phyloP scores from a whole-genome alignment of 2,329 filamentous ascomycete genomes.

The Trichophyton verrucosum region DNA sequence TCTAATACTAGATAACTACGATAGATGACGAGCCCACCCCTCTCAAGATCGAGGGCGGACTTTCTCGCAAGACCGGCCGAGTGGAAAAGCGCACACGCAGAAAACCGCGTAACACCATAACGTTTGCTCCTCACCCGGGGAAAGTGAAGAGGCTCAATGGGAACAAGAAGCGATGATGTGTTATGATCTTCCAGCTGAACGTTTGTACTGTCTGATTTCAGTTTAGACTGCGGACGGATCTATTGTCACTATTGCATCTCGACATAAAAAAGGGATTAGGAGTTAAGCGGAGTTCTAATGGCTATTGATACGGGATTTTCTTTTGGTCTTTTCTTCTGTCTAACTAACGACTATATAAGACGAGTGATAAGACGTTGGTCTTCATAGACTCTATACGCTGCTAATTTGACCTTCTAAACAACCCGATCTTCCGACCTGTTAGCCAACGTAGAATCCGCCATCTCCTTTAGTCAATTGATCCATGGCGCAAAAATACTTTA shows the following conservation, averaged over 20 bases:
- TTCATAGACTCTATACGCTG: background rate
- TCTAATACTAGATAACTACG: background rate
- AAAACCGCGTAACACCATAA: slow-evolving; percentile 28
- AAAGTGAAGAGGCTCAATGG: slow-evolving; percentile 23
- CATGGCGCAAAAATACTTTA: background rate
- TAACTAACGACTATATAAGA: background rate
- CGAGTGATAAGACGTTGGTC: background rate
- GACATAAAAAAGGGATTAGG: background rate
- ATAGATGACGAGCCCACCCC: background rate
- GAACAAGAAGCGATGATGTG: slow-evolving; percentile 19
- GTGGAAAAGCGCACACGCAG: slow-evolving; percentile 30
- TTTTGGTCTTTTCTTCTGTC: background rate
- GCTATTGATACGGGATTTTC: background rate
- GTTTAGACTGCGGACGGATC: slow-evolving; percentile 3
- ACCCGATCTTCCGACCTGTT: background rate
- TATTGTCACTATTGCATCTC: background rate
- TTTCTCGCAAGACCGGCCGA: slow-evolving; percentile 15
- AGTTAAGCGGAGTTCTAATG: background rate
- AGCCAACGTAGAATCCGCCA: too few relatives aligned
- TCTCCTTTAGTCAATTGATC: too few relatives aligned
- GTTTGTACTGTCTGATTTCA: background rate
- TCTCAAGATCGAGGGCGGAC: background rate
- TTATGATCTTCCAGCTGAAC: background rate
- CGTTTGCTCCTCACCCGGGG: slow-evolving; percentile 25
- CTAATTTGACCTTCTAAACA: background rate